Base-by-base conservation (phyloP, 1,139 yeast species). In the Suhomyces bribrorum region DNA sequence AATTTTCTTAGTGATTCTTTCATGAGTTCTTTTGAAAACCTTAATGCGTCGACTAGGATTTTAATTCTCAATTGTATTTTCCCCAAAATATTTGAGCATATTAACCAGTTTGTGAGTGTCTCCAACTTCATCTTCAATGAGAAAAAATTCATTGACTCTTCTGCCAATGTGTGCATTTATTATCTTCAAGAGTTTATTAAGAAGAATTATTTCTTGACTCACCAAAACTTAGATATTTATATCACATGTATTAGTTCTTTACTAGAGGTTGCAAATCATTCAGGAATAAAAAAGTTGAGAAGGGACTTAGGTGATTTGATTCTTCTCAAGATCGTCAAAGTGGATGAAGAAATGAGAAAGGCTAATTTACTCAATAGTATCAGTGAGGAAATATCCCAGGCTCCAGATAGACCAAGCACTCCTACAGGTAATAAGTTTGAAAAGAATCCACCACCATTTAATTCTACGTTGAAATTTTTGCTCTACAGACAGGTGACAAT, bases 401-500 rank as follows among this genome's bases (percentile, higher is more conserved):
- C 8, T 9, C 31, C 12, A 14, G 26, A 14, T 26, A 29, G 14
- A 27, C 36, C 7, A 12, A 23, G 6, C 31, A 32, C 5, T 44
- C 48, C 7, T 14, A 25, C 6, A 17, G 18, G 25, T 4, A 20
- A 20, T 20, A 6, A 9, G 3, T n/a, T 24, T n/a, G 27, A 23
- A 7, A 15, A 31, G n/a, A 5, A 11, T 6, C 9, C 32, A 6
- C 9, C 14, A 12, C 13, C 27, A 7, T 34, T 37, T 18, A 16
- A 37, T 11, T n/a, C 20, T 7, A 40, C 57, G 1, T 52, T 66
- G 17, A 71, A 62, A 37, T 53, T 51, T 31, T 37, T 73, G 37
- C 61, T 77, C 26, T 76, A 75, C 43, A 62, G 75, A 26, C 82
- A 77, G 46, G 61, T 67, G 14, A 54, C 65, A 1, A 52, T 75